phyloP scores from a whole-genome alignment of 176 grass and related monocot species.

The Pontederia paniculata region DNA sequence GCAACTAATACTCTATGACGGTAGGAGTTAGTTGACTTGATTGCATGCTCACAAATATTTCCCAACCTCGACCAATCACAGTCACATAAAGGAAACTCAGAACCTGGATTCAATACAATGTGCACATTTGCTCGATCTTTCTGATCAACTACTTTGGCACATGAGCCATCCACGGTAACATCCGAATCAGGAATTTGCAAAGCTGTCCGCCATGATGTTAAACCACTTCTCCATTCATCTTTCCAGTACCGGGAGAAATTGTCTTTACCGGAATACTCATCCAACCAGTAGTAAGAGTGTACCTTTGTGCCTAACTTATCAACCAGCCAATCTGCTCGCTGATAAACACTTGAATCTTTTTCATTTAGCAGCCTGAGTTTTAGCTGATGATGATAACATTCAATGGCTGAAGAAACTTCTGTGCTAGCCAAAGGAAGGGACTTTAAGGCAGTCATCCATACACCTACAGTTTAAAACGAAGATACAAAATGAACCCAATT shows the following conservation, averaged over 20 bases:
- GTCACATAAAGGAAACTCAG: constrained; percentile 77
- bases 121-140: constrained; percentile 50
- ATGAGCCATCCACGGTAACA: constrained; percentile 42
- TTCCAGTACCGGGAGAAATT: constrained; percentile 74
- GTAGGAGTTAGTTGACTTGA: constrained; percentile 52
- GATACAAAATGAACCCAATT: constrained; percentile 7
- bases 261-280: constrained; percentile 68
- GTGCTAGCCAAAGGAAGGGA: constrained; percentile 46
- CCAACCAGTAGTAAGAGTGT: constrained; percentile 85
- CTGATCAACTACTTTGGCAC: constrained; percentile 49
- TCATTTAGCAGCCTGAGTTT: constrained; percentile 81
- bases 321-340: constrained; percentile 69
- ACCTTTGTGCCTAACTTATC: constrained; percentile 83
- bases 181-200: constrained; percentile 57
- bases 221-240: constrained; percentile 63
- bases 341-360: constrained; percentile 38
- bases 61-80: constrained; percentile 75
- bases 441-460: constrained; percentile 55
- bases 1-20: constrained; percentile 47
- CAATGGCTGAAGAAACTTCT: constrained; percentile 67
- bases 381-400: constrained; percentile 73
- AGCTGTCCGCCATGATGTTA: constrained; percentile 49
- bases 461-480: constrained; percentile 30
- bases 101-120: constrained; percentile 55
- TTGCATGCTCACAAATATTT: constrained; percentile 78